Conservation (phyloP, 495 filamentous ascomycete genomes). For the Tuber aestivum region DNA sequence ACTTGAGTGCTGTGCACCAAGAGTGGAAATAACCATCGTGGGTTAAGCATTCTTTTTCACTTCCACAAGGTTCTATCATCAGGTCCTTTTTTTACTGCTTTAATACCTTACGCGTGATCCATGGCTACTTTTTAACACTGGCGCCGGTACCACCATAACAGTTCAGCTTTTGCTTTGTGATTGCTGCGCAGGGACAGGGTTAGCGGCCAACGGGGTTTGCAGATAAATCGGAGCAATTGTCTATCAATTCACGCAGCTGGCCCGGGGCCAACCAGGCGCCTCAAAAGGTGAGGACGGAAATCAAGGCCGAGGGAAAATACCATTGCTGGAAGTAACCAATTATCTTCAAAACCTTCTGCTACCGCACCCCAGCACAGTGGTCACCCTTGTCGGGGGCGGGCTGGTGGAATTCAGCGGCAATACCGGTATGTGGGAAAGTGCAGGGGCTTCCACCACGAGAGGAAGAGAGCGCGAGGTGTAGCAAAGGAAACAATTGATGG, state of each 20-base stretch:
- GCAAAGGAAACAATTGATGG: not conserved
- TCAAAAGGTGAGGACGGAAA: not conserved
- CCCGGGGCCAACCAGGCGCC: not conserved
- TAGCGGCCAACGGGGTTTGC: not conserved
- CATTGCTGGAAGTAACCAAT: not conserved
- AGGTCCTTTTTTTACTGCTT: not conserved
- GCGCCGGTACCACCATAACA: not conserved
- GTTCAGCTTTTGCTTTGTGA: not conserved
- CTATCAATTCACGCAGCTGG: not conserved
- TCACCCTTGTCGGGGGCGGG: not conserved
- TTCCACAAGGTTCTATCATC: not conserved
- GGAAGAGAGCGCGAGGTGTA: not conserved
- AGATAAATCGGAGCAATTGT: not conserved
- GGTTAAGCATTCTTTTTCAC: not conserved
- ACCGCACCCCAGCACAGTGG: not conserved
- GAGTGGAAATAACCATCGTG: not conserved
- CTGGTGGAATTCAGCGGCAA: not conserved
- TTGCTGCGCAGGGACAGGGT: not conserved
- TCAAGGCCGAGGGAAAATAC: not conserved
- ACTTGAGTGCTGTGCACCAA: not conserved
- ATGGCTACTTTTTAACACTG: not conserved
- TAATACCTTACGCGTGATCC: not conserved
- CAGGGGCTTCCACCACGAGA: not conserved
- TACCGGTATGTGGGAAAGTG: not conserved
- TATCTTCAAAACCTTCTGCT: not conserved